A percentile compares a stretch with the other conserved stretches of the same genome.
phyloP scores from a whole-genome alignment of 495 filamentous ascomycete genomes.

The Aspergillus nanangensis region DNA sequence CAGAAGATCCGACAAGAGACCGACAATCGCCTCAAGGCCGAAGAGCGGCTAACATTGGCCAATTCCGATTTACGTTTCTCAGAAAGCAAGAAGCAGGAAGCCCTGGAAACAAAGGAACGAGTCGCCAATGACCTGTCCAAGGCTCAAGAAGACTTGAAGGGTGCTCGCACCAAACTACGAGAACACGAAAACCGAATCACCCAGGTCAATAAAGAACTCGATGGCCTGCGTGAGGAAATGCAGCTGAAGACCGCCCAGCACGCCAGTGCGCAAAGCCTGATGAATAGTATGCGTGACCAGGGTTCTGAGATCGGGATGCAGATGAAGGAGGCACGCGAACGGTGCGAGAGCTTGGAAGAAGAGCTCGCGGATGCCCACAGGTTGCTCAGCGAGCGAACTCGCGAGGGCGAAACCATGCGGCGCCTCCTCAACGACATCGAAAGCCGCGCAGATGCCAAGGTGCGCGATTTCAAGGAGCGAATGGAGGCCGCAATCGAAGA shows the following conservation, averaged over 20 bases:
- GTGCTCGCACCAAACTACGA: constrained; percentile 56
- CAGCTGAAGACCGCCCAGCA: constrained; percentile 83
- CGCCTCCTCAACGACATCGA: constrained; percentile 84
- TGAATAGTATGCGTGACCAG: constrained; percentile 91
- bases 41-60: constrained; percentile 66
- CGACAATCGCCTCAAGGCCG: constrained; percentile 62
- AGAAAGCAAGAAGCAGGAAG: constrained; percentile 74
- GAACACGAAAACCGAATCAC: constrained; percentile 68
- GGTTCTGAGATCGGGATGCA: constrained; percentile 83
- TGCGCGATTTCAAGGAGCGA: constrained; percentile 82
- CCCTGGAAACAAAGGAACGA: constrained; percentile 66
- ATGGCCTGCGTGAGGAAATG: constrained; percentile 70
- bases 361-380: constrained; percentile 85
- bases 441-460: constrained; percentile 68
- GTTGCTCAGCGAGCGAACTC: constrained; percentile 84
- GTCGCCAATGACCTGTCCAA: constrained; percentile 61
- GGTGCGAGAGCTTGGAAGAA: constrained; percentile 86
- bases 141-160: constrained; percentile 62
- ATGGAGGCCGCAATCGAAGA: constrained; percentile 90
- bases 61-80: constrained; percentile 70
- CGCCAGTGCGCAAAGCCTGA: constrained; percentile 74
- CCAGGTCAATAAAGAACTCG: constrained; percentile 59
- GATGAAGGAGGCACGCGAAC: constrained; percentile 81
- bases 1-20: constrained; percentile 74
- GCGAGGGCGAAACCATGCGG: constrained; percentile 94